Evolutionary conservation across 345 rosid species (phyloP).

Genomic region (Punica granatum): DNA sequence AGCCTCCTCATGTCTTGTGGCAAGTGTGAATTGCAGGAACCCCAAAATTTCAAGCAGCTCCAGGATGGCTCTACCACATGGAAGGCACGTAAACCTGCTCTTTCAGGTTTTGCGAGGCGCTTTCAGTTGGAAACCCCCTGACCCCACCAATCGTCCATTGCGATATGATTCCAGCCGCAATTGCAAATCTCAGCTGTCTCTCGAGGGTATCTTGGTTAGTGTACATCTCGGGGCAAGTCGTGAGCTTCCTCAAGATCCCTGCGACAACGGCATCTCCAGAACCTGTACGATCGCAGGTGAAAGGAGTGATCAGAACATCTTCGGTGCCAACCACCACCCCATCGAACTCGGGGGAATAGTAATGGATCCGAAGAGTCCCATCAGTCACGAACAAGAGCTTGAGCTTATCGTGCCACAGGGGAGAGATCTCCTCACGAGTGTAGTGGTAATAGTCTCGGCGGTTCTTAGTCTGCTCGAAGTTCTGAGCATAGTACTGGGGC

Average conservation of each 20-base stretch:
- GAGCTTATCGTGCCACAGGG: conserved; percentile 75
- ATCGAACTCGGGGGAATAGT: conserved; percentile 62
- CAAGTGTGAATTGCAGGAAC: neutral
- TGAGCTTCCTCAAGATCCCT: conserved; percentile 73
- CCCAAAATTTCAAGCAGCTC: neutral
- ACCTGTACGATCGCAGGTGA: conserved; percentile 91
- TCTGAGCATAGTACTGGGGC: conserved; percentile 74
- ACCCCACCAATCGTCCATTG: conserved; percentile 94
- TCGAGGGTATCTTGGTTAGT: conserved; percentile 63
- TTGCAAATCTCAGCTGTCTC: conserved; percentile 81
- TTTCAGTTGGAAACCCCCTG: conserved; percentile 88
- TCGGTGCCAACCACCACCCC: conserved; percentile 81
- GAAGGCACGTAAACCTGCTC: conserved; percentile 94
- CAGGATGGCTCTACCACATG: conserved; percentile 68
- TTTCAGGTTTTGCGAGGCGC: conserved; percentile 83
- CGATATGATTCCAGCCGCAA: conserved; percentile 83
- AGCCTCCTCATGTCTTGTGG: neutral
- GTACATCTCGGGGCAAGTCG: conserved; percentile 68
- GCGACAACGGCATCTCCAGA: conserved; percentile 97
- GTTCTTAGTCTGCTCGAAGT: conserved; percentile 55
- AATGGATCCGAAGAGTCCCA: conserved; percentile 82
- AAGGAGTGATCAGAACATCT: conserved; percentile 80
- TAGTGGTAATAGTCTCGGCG: conserved; percentile 68
- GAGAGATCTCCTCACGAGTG: conserved; percentile 64
- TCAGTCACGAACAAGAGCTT: conserved; percentile 79